phyloP scores from a whole-genome alignment of 2,329 filamentous ascomycete genomes.

The Fusarium subglutinans region DNA sequence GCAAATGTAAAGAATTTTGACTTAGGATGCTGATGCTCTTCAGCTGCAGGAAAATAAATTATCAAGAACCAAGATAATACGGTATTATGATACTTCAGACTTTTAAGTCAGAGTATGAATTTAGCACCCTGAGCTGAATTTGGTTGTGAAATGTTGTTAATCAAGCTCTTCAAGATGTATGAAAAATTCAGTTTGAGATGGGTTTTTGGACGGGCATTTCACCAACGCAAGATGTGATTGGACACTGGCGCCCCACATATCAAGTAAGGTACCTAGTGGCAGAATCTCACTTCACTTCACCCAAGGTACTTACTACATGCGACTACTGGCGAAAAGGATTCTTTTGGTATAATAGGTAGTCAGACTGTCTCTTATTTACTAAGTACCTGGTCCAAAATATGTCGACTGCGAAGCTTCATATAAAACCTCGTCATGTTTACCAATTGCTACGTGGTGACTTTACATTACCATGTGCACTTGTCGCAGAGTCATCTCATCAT shows the following conservation, averaged over 20 bases:
- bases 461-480: background rate
- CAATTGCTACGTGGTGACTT: constrained; percentile 13
- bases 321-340: background rate
- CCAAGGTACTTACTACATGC: background rate
- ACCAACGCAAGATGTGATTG: constrained; percentile 34
- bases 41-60: background rate
- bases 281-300: constrained; percentile 14
- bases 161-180: constrained; percentile 13
- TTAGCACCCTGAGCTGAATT: background rate
- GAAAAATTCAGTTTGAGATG: constrained; percentile 31
- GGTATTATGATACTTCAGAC: no score
- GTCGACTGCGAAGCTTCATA: constrained; percentile 4
- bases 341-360: background rate
- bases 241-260: background rate
- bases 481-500: background rate
- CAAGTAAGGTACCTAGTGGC: constrained; percentile 5
- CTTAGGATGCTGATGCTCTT: background rate
- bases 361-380: background rate
- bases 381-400: background rate
- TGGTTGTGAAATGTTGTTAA: constrained; percentile 25
- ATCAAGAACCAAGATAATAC: no score
- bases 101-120: background rate
- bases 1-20: background rate
- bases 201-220: constrained; percentile 28
- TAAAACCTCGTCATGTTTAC: background rate